These are phyloP conservation scores for Ashbya aceris DNA, from an alignment of 1,139 yeast species.

Conservation along the genomic window DNA sequence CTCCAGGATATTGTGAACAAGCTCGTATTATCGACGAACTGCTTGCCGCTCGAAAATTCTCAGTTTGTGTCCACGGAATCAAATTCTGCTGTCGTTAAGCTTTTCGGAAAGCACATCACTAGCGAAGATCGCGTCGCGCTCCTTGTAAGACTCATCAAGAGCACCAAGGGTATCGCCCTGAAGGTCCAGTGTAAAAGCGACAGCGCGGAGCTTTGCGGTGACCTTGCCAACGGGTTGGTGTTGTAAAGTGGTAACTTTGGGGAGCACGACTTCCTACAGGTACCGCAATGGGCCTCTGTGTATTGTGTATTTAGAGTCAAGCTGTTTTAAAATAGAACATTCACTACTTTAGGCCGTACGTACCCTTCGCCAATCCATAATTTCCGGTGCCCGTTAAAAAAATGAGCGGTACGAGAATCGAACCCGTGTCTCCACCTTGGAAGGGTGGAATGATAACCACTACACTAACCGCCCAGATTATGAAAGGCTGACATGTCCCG, in stretches of 20 bases:
- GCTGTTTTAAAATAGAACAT: too few species aligned
- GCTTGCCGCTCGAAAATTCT: conserved; percentile 66
- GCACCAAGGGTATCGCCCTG: conserved; percentile 68
- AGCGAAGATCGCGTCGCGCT: conserved; percentile 66
- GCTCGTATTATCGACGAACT: conserved; percentile 44
- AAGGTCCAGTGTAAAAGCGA: conserved; percentile 68
- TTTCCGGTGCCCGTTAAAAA: too few species aligned
- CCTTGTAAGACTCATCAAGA: conserved; percentile 59
- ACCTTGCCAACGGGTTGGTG: conserved; percentile 38
- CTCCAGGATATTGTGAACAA: conserved; percentile 43
- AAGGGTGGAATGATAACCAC: conserved; percentile 33
- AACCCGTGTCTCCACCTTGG: conserved; percentile 34
- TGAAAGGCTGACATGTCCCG: too few species aligned
- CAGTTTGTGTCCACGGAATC: conserved; percentile 57
- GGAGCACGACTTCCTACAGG: too few species aligned
- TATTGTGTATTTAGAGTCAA: too few species aligned
- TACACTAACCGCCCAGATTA: conserved; percentile 30
- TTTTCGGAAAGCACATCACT: conserved; percentile 67
- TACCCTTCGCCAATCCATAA: too few species aligned
- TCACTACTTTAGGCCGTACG: too few species aligned
- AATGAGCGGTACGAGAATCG: conserved; percentile 33
- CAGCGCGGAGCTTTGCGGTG: conserved; percentile 38
- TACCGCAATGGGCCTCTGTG: too few species aligned
- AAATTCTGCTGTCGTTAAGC: conserved; percentile 60
- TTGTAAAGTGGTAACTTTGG: conserved; percentile 4